These are phyloP conservation scores for Cordyceps fumosorosea DNA, from an alignment of 2,329 filamentous ascomycete genomes.

Conservation along the genomic window DNA sequence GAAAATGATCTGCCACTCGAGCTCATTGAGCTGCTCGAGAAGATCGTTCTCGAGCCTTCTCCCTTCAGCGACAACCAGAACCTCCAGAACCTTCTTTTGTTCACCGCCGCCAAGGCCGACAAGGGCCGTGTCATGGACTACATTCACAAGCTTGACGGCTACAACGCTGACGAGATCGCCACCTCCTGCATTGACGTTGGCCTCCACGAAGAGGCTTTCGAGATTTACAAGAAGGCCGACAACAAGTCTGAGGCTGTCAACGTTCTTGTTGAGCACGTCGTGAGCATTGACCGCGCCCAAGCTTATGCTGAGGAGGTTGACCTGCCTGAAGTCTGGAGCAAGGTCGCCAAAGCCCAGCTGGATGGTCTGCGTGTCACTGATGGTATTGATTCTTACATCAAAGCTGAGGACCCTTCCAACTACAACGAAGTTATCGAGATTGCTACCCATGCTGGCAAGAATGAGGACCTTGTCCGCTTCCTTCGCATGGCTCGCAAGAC, in stretches of 20 bases:
- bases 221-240: conserved; percentile 96
- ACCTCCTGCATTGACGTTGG: conserved; percentile 90
- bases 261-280: conserved; percentile 91
- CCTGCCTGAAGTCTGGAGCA: conserved; percentile 93
- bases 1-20: conserved; percentile 85
- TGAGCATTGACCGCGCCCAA: conserved; percentile 95
- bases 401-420: conserved; percentile 86
- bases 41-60: conserved; percentile 99
- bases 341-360: conserved; percentile 94
- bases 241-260: conserved; percentile 82
- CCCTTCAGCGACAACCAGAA: conserved; percentile 97
- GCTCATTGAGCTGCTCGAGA: conserved; percentile 94
- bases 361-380: conserved; percentile 91
- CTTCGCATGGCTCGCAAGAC: conserved; percentile 97
- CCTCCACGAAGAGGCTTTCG: conserved; percentile 92
- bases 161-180: conserved; percentile 88
- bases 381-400: conserved; percentile 94
- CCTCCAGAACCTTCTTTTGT: conserved; percentile 90
- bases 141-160: conserved; percentile 83
- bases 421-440: conserved; percentile 95
- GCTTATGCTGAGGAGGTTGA: conserved; percentile 94
- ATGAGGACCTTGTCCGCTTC: conserved; percentile 95
- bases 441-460: conserved; percentile 90
- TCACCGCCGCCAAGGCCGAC: conserved; percentile 94
- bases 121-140: conserved; percentile 94